Conservation (phyloP, 2,329 filamentous ascomycete species). For the Nigrograna mackinnonii region DNA sequence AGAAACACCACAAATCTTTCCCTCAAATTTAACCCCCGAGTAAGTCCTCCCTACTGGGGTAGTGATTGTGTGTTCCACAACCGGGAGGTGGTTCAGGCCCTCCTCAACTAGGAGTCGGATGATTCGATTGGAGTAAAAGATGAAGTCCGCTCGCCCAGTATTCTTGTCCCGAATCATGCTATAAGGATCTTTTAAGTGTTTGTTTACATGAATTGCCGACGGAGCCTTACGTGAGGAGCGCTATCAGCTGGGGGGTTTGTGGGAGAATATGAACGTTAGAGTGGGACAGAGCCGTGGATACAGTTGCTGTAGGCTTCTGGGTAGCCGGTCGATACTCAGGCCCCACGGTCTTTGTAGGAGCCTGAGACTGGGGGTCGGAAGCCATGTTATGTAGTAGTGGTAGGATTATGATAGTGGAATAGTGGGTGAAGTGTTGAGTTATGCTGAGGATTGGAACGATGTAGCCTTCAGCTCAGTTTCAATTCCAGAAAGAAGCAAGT, state of each 20-base stretch:
- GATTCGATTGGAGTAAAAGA: conserved; percentile 98
- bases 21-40: conserved; percentile 90
- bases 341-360: conserved; percentile 68
- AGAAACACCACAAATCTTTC: conserved; percentile 97
- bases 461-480: too few species aligned
- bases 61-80: conserved; percentile 84
- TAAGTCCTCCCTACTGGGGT: conserved; percentile 90
- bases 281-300: conserved; percentile 79
- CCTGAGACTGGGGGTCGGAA: conserved; percentile 29
- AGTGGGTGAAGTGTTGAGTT: not conserved
- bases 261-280: conserved; percentile 88
- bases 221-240: conserved; percentile 84
- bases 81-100: conserved; percentile 93
- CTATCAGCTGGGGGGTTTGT: conserved; percentile 96
- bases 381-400: conserved; percentile 22
- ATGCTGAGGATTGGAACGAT: too few species aligned
- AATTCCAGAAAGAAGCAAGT: too few species aligned
- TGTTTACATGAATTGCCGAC: not conserved
- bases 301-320: conserved; percentile 83
- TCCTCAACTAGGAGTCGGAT: conserved; percentile 96
- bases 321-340: conserved; percentile 76
- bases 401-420: not conserved
- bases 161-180: conserved; percentile 95
- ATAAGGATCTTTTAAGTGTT: conserved; percentile 2
- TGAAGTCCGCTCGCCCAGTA: conserved; percentile 92